Base-by-base conservation (phyloP, 805 yeast species). In the Wickerhamomyces kurtzmanii region DNA sequence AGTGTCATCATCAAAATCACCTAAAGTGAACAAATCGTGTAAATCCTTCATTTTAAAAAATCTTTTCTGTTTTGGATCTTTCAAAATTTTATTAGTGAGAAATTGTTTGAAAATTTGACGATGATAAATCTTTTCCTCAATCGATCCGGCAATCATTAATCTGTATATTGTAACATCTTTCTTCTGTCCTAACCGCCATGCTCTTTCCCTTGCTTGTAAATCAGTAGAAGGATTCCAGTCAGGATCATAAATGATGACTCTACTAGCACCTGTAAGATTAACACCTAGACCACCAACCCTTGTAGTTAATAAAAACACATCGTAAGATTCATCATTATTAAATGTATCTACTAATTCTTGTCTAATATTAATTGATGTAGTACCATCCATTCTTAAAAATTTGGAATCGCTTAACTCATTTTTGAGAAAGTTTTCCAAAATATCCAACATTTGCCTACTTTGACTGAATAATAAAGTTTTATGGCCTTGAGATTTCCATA, bases 211-310 rank as follows among this genome's bases (percentile, higher is more conserved):
- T 0, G 98, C 98, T 53, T 89, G 98, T 34, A 87, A 67, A 57
- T 89, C 98, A 0, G 97, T 91, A 1, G 96, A 85, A 1, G 98
- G 98, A 46, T 89, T 89, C 98, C 98, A 89, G 53, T 91, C 97
- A 0, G 98, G 98, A 45, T 89, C 98, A 49, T 70, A 89, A 11
- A 89, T 89, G 14, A 89, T 84, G 9, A 89, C 96, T 24, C 97
- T 59, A 39, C 86, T 86, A 0, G 98, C 97, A 4, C 97, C 97
- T 0, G 96, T 89, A 25, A 89, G 52, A 50, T 89, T 89, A 2
- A 89, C 83, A 13, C 98, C 98, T 22, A 91, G 58, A 0, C 98
- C 98, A 13, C 98, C 98, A 6, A 91, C 98, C 44, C 89, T 72
- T 1, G 98, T 91, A 0, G 98, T 91, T 21, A 91, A 57, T 14